Evolutionary conservation across 2,329 filamentous ascomycete species (phyloP).

Genomic region (Venturia oleaginea): DNA sequence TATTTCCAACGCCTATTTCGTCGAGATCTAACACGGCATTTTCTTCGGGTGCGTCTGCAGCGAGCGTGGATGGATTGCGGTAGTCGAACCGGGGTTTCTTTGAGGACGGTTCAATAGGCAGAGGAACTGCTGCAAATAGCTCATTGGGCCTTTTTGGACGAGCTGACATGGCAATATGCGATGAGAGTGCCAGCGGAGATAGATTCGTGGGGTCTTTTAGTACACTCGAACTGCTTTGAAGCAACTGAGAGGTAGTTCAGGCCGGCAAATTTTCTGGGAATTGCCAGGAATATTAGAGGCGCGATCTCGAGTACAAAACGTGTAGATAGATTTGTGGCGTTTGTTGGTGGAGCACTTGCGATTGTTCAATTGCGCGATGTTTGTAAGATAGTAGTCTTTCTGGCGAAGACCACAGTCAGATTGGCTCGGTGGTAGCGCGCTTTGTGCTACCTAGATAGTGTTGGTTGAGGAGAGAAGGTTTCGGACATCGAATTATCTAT

Average conservation of each 20-base stretch:
- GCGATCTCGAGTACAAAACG: not conserved
- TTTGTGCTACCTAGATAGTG: not conserved
- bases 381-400: not conserved
- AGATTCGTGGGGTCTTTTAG: not conserved
- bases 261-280: not conserved
- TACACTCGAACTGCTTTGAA: not conserved
- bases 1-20: constrained; percentile 69
- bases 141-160: constrained; percentile 79
- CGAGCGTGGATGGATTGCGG: constrained; percentile 87
- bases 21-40: constrained; percentile 78
- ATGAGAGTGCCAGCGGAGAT: not conserved
- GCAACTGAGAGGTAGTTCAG: not conserved
- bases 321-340: not conserved
- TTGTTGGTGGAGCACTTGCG: not conserved
- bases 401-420: not conserved
- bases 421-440: not conserved
- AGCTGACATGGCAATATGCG: constrained; percentile 23
- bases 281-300: not conserved
- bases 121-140: constrained; percentile 67
- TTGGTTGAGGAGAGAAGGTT: not conserved
- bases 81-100: constrained; percentile 91
- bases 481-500: not conserved
- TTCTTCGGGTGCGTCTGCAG: constrained; percentile 67
- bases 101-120: constrained; percentile 44
- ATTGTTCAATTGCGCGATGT: not conserved